Conservation (phyloP, 2,329 filamentous ascomycete genomes). For the Penicillium brasilianum region DNA sequence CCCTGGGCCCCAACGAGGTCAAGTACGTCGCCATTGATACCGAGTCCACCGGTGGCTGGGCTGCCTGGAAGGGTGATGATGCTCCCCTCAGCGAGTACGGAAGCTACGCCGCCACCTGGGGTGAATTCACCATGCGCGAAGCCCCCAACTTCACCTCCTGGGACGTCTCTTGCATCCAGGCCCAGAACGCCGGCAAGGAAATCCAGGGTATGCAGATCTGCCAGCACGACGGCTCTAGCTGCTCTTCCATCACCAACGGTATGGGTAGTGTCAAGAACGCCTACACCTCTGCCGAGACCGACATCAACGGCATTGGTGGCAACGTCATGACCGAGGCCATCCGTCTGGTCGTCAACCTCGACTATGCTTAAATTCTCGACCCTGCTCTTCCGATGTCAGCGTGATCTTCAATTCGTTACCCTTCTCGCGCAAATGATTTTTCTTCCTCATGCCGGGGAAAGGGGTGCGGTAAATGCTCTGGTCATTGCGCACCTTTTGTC, state of each 20-base stretch:
- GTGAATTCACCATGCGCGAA: constrained; percentile 44
- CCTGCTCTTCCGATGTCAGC: constrained; percentile 11
- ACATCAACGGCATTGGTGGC: constrained; percentile 39
- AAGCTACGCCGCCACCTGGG: constrained; percentile 43
- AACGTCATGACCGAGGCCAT: constrained; percentile 32
- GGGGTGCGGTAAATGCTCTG: background rate
- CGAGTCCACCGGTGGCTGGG: constrained; percentile 45
- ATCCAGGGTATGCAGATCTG: constrained; percentile 48
- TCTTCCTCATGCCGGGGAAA: constrained; percentile 9
- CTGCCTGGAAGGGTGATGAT: constrained; percentile 40
- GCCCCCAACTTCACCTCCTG: constrained; percentile 38
- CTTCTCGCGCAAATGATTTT: constrained; percentile 27
- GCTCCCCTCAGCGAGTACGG: constrained; percentile 36
- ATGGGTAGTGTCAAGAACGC: constrained; percentile 35
- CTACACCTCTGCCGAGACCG: constrained; percentile 39
- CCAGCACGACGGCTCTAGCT: constrained; percentile 31
- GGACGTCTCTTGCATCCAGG: constrained; percentile 49
- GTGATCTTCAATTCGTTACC: constrained; percentile 12
- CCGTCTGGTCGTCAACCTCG: constrained; percentile 39
- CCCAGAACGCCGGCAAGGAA: constrained; percentile 32
- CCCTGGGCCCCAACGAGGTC: constrained; percentile 35
- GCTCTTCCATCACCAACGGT: constrained; percentile 39
- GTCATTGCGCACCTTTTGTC: background rate
- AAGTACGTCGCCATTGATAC: constrained; percentile 47
- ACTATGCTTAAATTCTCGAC: constrained; percentile 30